Evolutionary conservation across 1,284 basidiomycete species (phyloP), one percentile per base, ranked within the genome.

Genomic region (Ganoderma lucidum): DNA sequence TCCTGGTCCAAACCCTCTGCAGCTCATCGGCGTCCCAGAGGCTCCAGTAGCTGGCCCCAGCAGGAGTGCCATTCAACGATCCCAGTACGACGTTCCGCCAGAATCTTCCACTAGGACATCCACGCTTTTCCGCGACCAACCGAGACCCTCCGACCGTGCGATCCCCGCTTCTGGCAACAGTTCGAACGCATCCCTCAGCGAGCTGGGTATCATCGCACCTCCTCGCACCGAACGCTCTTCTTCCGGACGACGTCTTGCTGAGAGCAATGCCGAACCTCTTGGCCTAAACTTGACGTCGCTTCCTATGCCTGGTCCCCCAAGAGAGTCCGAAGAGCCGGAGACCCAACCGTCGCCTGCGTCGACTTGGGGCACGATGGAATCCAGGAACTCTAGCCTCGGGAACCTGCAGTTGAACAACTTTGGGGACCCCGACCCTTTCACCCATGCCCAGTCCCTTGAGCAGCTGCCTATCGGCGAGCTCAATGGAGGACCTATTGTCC

Each of bases 291-390:
- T 63, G 17, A 44, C 65, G 28, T 28, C 68, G 9, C 64, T 70
- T 14, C 64, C 65, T 17, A 60, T 65, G 15, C 64, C 66, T 2
- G 63, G 56, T 39, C 69, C 64, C 23, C 62, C 67, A 9, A 23
- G 53, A 6, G 9, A 42, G 53, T 39, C 61, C 39, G 58, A 62
- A 19, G 48, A 55, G 10, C 68, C 64, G 0, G 66, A 64, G 6
- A n/a, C 66, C 3, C 44, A 73, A 32, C 72, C 72, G 8, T 76
- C 75, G 35, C 74, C 75, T 2, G 75, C 74, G 0, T 65, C 72
- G 1, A 72, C 75, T 2, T 76, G 75, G 75, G 75, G 74, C 12
- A 71, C 73, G 1, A 58, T 64, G 19, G 63, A 59, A 6, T 72
- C 72, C 28, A 65, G 68, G 45, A 69, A 70, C 58, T 71, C 73